A percentile compares a stretch with the other conserved stretches of the same genome.
Conservation (phyloP, 2,329 filamentous ascomycete species). For the Fusarium tupiense region DNA sequence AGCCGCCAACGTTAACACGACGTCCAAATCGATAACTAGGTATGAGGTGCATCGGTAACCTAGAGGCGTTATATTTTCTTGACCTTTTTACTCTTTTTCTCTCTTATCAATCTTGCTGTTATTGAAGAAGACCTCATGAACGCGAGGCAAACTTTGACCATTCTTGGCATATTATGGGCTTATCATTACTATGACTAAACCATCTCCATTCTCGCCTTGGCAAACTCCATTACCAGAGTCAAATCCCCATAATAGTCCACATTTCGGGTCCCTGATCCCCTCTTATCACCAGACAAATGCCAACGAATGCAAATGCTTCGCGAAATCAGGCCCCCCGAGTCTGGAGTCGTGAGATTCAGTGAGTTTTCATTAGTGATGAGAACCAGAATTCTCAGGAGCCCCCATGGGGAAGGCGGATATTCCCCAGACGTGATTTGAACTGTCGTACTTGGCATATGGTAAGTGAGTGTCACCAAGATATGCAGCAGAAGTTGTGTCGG, state of each 20-base stretch:
- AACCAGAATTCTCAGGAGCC: conserved; percentile 6
- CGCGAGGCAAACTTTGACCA: background rate
- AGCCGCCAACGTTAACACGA: conserved; percentile 16
- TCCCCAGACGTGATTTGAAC: conserved; percentile 9
- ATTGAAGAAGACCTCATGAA: background rate
- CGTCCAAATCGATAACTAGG: background rate
- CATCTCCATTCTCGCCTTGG: conserved; percentile 18
- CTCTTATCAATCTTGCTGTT: accelerated
- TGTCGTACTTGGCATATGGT: background rate
- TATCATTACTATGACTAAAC: conserved; percentile 31
- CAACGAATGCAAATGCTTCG: background rate
- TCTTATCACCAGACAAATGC: conserved; percentile 20
- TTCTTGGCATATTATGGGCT: conserved; percentile 16
- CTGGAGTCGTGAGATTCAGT: background rate
- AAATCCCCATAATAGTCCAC: conserved; percentile 27
- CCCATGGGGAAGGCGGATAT: conserved; percentile 25
- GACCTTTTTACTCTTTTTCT: background rate
- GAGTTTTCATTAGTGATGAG: conserved; percentile 22
- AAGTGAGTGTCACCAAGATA: background rate
- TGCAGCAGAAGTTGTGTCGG: background rate
- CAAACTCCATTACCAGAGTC: conserved; percentile 12
- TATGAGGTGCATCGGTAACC: too few relatives aligned
- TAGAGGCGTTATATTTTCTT: too few relatives aligned
- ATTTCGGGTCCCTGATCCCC: conserved; percentile 15
- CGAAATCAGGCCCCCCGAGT: background rate